These are phyloP conservation scores for Smittium mucronatum DNA, from an alignment of 371 early-diverging fungal species.

Conservation along the genomic window DNA sequence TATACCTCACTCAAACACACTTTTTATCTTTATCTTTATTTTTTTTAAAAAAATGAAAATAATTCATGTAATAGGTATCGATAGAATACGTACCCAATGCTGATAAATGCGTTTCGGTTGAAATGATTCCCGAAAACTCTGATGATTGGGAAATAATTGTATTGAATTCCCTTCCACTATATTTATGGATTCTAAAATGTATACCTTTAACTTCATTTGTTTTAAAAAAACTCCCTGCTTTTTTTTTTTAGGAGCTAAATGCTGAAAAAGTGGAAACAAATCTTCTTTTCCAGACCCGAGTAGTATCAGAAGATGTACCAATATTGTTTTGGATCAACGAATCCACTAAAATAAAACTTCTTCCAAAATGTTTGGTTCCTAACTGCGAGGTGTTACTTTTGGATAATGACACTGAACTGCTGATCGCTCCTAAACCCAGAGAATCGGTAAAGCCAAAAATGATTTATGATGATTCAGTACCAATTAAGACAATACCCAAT, in stretches of 20 bases:
- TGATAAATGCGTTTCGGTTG: constrained; percentile 21
- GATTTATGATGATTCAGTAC: too few relatives aligned
- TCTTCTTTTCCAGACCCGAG: constrained; percentile 27
- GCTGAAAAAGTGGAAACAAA: constrained; percentile 28
- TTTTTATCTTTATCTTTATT: too few relatives aligned
- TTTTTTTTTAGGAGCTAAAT: constrained; percentile 24
- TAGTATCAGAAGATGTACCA: constrained; percentile 25
- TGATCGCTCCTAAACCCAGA: constrained; percentile 27
- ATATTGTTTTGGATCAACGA: constrained; percentile 31
- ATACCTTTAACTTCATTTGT: too few relatives aligned
- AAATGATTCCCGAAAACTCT: constrained; percentile 21
- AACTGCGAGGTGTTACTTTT: constrained; percentile 14
- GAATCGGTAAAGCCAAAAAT: too few relatives aligned
- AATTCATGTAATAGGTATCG: too few relatives aligned
- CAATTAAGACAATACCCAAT: too few relatives aligned
- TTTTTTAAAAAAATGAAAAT: too few relatives aligned
- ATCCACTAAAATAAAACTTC: constrained; percentile 23
- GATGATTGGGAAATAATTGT: constrained; percentile 36
- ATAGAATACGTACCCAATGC: constrained; percentile 17
- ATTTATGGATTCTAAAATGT: not conserved
- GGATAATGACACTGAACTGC: constrained; percentile 30
- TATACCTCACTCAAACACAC: too few relatives aligned
- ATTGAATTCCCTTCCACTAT: not conserved
- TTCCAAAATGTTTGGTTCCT: constrained; percentile 13
- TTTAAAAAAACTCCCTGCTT: too few relatives aligned